Conservation (phyloP, 768 basidiomycete species). For the Sarcomyxa edulis region DNA sequence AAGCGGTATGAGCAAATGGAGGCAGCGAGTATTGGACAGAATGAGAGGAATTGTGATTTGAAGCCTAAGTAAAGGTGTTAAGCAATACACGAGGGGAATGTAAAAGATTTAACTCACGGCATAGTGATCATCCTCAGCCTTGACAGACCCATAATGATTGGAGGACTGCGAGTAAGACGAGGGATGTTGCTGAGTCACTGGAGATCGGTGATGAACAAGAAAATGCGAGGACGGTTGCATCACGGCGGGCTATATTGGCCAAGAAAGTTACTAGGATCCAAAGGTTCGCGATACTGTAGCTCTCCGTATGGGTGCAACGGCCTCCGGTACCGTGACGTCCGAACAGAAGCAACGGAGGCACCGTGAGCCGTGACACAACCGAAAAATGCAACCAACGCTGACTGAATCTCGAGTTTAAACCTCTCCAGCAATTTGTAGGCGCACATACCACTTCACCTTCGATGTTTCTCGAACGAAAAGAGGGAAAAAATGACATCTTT, state of each 20-base stretch:
- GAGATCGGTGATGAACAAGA: constrained; percentile 43
- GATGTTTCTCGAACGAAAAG: too few species aligned
- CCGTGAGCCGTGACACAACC: too few species aligned
- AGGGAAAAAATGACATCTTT: too few species aligned
- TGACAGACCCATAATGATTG: constrained; percentile 49
- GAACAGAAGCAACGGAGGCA: too few species aligned
- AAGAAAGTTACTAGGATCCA: constrained; percentile 54
- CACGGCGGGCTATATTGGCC: constrained; percentile 53
- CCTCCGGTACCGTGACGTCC: too few species aligned
- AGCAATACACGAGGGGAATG: constrained; percentile 2
- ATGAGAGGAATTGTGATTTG: constrained; percentile 29
- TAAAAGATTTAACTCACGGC: constrained; percentile 30
- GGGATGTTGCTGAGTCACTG: constrained; percentile 31
- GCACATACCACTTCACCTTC: too few species aligned
- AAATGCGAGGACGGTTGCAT: constrained; percentile 56
- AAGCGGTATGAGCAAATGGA: constrained; percentile 40
- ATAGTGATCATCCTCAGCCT: constrained; percentile 65
- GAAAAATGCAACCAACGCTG: too few species aligned
- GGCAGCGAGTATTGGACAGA: constrained; percentile 41
- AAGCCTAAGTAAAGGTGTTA: constrained; percentile 12
- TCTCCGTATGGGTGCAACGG: too few species aligned
- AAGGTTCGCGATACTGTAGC: constrained; percentile 30
- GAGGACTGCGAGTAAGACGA: constrained; percentile 36
- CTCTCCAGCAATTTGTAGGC: too few species aligned
- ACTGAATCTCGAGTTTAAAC: too few species aligned